Evolutionary conservation across 495 filamentous ascomycete species (phyloP).

Genomic region (Geopyxis carbonaria): DNA sequence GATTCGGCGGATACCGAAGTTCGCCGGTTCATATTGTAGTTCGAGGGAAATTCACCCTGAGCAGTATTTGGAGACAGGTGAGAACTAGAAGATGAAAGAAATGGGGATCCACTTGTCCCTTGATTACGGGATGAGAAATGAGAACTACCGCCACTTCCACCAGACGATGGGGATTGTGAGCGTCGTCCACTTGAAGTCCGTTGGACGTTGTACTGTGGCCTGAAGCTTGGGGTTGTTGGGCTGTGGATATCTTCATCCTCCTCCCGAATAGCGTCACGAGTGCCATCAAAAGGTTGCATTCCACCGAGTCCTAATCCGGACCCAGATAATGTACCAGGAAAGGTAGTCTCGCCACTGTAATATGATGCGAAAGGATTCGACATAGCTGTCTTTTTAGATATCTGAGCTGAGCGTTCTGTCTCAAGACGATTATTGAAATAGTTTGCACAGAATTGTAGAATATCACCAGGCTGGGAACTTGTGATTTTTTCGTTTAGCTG

Average conservation of each 20-base stretch:
- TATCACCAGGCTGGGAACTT: constrained; percentile 36
- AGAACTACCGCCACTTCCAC: neutral
- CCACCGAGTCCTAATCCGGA: constrained; percentile 7
- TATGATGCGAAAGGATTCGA: constrained; percentile 17
- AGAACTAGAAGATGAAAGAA: constrained; percentile 6
- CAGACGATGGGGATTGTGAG: neutral
- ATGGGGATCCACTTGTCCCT: neutral
- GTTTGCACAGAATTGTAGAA: constrained; percentile 53
- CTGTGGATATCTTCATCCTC: constrained; percentile 38
- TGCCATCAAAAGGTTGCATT: constrained; percentile 22
- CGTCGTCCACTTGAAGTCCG: neutral
- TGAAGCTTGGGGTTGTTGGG: constrained; percentile 37
- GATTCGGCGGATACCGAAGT: constrained; percentile 96
- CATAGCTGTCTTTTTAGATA: constrained; percentile 24
- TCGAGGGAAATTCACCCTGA: constrained; percentile 54
- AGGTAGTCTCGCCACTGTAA: constrained; percentile 35
- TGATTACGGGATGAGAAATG: neutral
- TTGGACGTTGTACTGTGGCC: constrained; percentile 13
- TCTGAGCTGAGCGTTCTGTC: constrained; percentile 37
- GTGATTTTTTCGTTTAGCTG: constrained; percentile 39
- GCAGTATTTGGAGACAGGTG: constrained; percentile 6
- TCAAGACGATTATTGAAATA: constrained; percentile 46
- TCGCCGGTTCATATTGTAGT: constrained; percentile 84
- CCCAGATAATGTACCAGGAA: constrained; percentile 29
- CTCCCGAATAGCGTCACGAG: constrained; percentile 40